Conservation (phyloP, 2,329 filamentous ascomycete genomes). For the Pseudogymnoascus pannorum region DNA sequence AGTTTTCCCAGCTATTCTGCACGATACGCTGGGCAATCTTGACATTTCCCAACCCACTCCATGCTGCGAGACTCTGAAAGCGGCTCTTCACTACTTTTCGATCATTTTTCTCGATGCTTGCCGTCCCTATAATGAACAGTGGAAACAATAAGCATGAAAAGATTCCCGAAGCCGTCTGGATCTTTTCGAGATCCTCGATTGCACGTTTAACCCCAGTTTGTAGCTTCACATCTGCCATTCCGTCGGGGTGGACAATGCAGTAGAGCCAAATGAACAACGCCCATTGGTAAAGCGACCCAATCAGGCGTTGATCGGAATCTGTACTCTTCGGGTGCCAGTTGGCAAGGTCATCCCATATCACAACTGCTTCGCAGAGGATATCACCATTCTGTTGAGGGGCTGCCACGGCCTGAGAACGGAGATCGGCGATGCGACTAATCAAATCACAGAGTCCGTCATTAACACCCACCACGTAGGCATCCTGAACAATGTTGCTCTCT, state of each 20-base stretch:
- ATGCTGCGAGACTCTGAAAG: slow-evolving; percentile 16
- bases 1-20: slow-evolving; percentile 17
- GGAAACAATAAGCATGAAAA: slow-evolving; percentile 21
- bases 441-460: slow-evolving; percentile 18
- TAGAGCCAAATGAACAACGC: slow-evolving; percentile 21
- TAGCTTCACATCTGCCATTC: slow-evolving; percentile 10
- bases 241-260: slow-evolving; percentile 16
- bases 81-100: slow-evolving; percentile 9
- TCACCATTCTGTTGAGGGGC: slow-evolving; percentile 1
- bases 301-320: slow-evolving; percentile 10
- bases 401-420: slow-evolving; percentile 13
- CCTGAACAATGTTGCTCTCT: neutral
- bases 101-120: slow-evolving; percentile 14
- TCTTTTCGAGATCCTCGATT: slow-evolving; percentile 13
- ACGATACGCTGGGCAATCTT: slow-evolving; percentile 15
- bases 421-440: slow-evolving; percentile 15
- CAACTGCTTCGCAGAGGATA: slow-evolving; percentile 11
- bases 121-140: slow-evolving; percentile 18
- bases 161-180: slow-evolving; percentile 15
- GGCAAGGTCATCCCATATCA: slow-evolving; percentile 17
- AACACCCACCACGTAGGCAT: slow-evolving; percentile 14
- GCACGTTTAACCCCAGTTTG: slow-evolving; percentile 13
- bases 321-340: slow-evolving; percentile 13
- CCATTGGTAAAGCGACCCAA: slow-evolving; percentile 15
- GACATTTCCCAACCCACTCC: slow-evolving; percentile 21